These are phyloP conservation scores for Sphaerulina musiva DNA, from an alignment of 2,329 filamentous ascomycete species.

Conservation along the genomic window DNA sequence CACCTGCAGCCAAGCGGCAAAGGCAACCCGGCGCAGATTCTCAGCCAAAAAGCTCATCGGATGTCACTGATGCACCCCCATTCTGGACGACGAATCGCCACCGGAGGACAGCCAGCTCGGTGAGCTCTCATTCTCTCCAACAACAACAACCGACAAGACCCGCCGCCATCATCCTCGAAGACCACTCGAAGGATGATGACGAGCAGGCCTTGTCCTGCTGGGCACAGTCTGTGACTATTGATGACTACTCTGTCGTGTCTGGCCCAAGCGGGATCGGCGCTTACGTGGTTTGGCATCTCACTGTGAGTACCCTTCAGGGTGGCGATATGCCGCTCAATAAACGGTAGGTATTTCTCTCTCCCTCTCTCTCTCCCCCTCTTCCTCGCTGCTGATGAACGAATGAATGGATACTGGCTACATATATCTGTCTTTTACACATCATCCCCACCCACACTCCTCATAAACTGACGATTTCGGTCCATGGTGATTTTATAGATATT, in stretches of 20 bases:
- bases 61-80: constrained; percentile 36
- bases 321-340: constrained; percentile 39
- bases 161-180: constrained; percentile 53
- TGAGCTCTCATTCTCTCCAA: constrained; percentile 33
- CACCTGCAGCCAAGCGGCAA: constrained; percentile 6
- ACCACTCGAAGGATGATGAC: constrained; percentile 55
- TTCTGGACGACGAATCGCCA: constrained; percentile 39
- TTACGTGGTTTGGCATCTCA: constrained; percentile 92
- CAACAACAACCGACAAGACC: constrained; percentile 23
- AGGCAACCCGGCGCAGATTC: background rate
- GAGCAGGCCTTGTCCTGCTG: constrained; percentile 55
- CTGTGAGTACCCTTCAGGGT: constrained; percentile 73
- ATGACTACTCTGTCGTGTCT: constrained; percentile 56
- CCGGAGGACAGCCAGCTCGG: constrained; percentile 36
- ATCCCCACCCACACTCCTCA: too few relatives aligned
- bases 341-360: constrained; percentile 45
- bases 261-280: constrained; percentile 62
- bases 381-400: background rate
- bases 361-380: background rate
- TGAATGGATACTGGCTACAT: too few relatives aligned
- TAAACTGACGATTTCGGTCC: too few relatives aligned
- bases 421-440: too few relatives aligned
- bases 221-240: constrained; percentile 56
- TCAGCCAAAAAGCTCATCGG: constrained; percentile 3
- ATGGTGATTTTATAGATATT: constrained; percentile 55